These are phyloP conservation scores for Chenopodium formosanum DNA, from an alignment of 148 eudicot genomes.

Conservation along the genomic window DNA sequence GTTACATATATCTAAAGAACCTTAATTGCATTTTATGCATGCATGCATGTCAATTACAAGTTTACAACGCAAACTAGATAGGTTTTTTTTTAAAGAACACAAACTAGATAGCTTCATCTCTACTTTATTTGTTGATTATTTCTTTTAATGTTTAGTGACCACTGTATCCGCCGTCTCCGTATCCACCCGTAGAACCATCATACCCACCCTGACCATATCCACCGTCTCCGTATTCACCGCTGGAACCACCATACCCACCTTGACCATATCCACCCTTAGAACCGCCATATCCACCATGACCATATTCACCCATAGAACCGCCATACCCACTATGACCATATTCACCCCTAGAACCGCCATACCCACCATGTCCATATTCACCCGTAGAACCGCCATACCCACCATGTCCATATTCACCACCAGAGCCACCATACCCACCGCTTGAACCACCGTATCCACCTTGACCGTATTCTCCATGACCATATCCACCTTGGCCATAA, in stretches of 20 bases:
- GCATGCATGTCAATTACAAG: background rate
- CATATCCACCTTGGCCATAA: background rate
- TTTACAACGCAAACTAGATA: background rate
- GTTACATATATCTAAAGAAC: background rate
- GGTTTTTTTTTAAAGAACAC: no score
- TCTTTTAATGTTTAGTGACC: slow-evolving; percentile 5
- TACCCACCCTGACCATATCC: slow-evolving; percentile 6
- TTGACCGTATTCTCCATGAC: background rate
- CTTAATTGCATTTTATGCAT: no score
- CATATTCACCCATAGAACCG: background rate
- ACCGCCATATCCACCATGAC: slow-evolving; percentile 7
- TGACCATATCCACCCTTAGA: background rate
- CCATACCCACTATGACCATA: background rate
- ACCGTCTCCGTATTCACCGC: background rate
- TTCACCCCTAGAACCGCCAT: no score
- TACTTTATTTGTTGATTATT: background rate
- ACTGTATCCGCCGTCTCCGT: background rate
- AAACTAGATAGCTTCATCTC: background rate
- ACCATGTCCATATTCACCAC: background rate
- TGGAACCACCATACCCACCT: background rate
- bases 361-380: background rate
- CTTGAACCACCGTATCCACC: background rate
- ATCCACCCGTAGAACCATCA: slow-evolving; percentile 10
- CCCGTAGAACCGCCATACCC: background rate
- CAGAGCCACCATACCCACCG: background rate